Percentiles rank a stretch among this genome's conserved stretches.
These are phyloP conservation scores for Peronospora farinosa DNA, from an alignment of 352 stramenopile species.

Conservation along the genomic window DNA sequence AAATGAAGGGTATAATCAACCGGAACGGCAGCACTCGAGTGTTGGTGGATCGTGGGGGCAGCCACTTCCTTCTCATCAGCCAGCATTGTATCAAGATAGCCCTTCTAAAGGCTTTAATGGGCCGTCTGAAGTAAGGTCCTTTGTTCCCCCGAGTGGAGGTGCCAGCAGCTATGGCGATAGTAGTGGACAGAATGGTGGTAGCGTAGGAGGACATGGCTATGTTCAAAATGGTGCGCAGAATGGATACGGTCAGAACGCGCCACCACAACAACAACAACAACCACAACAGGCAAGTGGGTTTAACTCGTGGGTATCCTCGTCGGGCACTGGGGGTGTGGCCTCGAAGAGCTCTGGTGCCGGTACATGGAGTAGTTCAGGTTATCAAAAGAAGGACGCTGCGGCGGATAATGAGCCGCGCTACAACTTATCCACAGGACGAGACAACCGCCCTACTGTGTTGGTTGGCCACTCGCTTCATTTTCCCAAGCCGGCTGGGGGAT, in stretches of 20 bases:
- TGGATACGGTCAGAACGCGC: constrained; percentile 21
- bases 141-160: neutral
- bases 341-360: constrained; percentile 41
- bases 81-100: constrained; percentile 59
- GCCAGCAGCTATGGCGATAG: constrained; percentile 22
- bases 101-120: constrained; percentile 24
- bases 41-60: constrained; percentile 49
- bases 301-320: constrained; percentile 45
- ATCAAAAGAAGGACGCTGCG: constrained; percentile 63
- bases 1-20: constrained; percentile 17
- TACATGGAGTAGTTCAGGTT: constrained; percentile 77
- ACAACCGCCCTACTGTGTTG: constrained; percentile 80
- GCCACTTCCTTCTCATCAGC: constrained; percentile 27
- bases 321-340: constrained; percentile 23
- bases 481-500: constrained; percentile 40
- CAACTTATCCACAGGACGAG: constrained; percentile 41
- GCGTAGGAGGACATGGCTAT: constrained; percentile 20
- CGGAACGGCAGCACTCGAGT: constrained; percentile 23
- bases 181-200: constrained; percentile 25
- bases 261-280: constrained; percentile 13
- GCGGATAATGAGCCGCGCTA: constrained; percentile 41
- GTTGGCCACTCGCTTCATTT: constrained; percentile 77
- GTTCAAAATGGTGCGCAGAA: constrained; percentile 19
- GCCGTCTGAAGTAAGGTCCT: constrained; percentile 1
- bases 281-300: constrained; percentile 39